Percentiles rank a stretch among this genome's conserved stretches.
Evolutionary conservation across 2,329 filamentous ascomycete species (phyloP).

Genomic region (Cladophialophora bantiana): DNA sequence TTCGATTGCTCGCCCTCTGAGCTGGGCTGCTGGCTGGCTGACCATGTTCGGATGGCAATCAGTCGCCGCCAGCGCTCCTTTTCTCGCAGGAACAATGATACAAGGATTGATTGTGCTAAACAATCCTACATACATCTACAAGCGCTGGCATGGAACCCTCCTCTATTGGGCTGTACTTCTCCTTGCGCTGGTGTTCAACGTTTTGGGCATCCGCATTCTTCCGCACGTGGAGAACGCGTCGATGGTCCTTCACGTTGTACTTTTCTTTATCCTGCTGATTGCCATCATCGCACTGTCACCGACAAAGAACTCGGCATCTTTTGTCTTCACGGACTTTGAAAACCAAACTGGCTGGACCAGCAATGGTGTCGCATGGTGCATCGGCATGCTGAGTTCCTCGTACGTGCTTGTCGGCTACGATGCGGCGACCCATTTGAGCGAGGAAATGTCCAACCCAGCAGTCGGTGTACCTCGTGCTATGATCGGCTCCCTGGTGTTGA

Average conservation of each 20-base stretch:
- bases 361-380: conserved; percentile 39
- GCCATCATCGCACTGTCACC: conserved; percentile 47
- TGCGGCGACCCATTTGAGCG: conserved; percentile 51
- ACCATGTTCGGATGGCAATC: conserved; percentile 50
- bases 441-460: conserved; percentile 44
- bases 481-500: conserved; percentile 47
- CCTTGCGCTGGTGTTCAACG: conserved; percentile 51
- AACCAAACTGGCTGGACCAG: conserved; percentile 51
- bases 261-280: conserved; percentile 42
- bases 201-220: conserved; percentile 49
- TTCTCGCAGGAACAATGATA: conserved; percentile 45
- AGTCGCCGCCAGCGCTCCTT: conserved; percentile 46
- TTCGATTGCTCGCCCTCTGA: conserved; percentile 10
- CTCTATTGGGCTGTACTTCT: conserved; percentile 56
- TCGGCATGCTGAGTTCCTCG: conserved; percentile 41
- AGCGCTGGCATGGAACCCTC: conserved; percentile 56
- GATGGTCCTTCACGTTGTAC: not conserved
- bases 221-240: conserved; percentile 29
- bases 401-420: conserved; percentile 43
- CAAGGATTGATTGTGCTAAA: conserved; percentile 47
- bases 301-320: conserved; percentile 45
- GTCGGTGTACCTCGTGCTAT: conserved; percentile 46
- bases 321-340: conserved; percentile 50
- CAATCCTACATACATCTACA: conserved; percentile 48
- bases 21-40: conserved; percentile 43